Percentiles rank a stretch among this genome's conserved stretches.
Conservation (phyloP, 2,329 filamentous ascomycete species). For the Pestalotiopsis sp. region DNA sequence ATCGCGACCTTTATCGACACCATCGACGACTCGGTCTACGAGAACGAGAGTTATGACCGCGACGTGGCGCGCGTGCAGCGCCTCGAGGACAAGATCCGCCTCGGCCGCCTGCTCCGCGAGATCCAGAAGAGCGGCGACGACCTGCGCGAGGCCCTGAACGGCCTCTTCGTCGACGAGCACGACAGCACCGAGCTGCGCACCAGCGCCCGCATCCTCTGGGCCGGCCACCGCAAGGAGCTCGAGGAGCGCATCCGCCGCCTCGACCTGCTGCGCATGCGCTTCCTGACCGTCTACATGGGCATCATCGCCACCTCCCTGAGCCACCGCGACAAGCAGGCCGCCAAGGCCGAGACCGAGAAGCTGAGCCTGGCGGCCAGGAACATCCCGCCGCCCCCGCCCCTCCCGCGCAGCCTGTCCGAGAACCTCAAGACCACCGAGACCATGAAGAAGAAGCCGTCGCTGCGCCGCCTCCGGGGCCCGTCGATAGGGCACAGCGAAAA, state of each 20-base stretch:
- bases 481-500: slow-evolving; percentile 56
- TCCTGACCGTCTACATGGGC: slow-evolving; percentile 67
- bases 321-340: slow-evolving; percentile 35
- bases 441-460: slow-evolving; percentile 43
- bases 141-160: slow-evolving; percentile 62
- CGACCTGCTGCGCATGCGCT: slow-evolving; percentile 66
- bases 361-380: slow-evolving; percentile 23
- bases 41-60: slow-evolving; percentile 67
- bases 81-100: slow-evolving; percentile 65
- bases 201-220: slow-evolving; percentile 61
- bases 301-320: slow-evolving; percentile 48
- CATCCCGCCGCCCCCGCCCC: slow-evolving; percentile 32
- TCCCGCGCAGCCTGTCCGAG: slow-evolving; percentile 47
- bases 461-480: slow-evolving; percentile 57
- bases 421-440: slow-evolving; percentile 32
- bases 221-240: slow-evolving; percentile 53
- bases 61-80: slow-evolving; percentile 61
- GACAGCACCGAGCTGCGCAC: slow-evolving; percentile 45
- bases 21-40: slow-evolving; percentile 63
- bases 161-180: slow-evolving; percentile 50
- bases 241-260: slow-evolving; percentile 62
- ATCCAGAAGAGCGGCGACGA: slow-evolving; percentile 65
- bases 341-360: slow-evolving; percentile 35
- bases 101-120: slow-evolving; percentile 60
- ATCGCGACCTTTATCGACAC: slow-evolving; percentile 61